phyloP scores from a whole-genome alignment of 306 rosid species.

The Potentilla sterilis region DNA sequence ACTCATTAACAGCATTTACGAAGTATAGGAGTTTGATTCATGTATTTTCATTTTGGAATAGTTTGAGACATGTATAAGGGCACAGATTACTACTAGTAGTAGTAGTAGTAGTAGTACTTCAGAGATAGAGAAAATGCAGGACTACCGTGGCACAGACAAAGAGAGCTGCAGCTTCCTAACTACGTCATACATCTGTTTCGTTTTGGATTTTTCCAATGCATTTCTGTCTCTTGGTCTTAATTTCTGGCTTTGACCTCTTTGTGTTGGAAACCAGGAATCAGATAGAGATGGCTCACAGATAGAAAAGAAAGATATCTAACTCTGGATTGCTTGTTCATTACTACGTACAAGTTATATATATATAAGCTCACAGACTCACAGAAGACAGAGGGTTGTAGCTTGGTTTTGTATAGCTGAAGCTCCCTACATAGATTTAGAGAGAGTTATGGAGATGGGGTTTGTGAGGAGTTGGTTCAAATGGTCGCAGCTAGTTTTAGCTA shows the following conservation, averaged over 20 bases:
- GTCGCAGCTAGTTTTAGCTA: constrained; percentile 37
- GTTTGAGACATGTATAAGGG: background rate
- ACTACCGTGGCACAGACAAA: background rate
- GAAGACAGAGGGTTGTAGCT: background rate
- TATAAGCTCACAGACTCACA: background rate
- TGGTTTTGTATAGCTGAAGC: background rate
- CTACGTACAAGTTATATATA: background rate
- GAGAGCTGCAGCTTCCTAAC: background rate
- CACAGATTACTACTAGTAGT: background rate
- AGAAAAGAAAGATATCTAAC: background rate
- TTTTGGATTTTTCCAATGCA: constrained; percentile 1
- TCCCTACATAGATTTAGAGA: background rate
- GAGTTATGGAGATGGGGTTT: background rate
- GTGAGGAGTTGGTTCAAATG: constrained; percentile 31
- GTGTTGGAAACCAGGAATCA: constrained; percentile 11
- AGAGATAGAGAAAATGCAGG: background rate
- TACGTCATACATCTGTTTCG: constrained; percentile 1
- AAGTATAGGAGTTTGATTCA: background rate
- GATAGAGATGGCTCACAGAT: background rate
- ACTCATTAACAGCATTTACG: background rate
- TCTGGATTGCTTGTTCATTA: background rate
- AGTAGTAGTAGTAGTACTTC: too few species aligned
- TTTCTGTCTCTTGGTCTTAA: background rate
- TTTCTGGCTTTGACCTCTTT: constrained; percentile 10
- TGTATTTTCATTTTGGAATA: background rate